phyloP scores from a whole-genome alignment of 2,329 filamentous ascomycete genomes.

The Aureobasidium subglaciale region DNA sequence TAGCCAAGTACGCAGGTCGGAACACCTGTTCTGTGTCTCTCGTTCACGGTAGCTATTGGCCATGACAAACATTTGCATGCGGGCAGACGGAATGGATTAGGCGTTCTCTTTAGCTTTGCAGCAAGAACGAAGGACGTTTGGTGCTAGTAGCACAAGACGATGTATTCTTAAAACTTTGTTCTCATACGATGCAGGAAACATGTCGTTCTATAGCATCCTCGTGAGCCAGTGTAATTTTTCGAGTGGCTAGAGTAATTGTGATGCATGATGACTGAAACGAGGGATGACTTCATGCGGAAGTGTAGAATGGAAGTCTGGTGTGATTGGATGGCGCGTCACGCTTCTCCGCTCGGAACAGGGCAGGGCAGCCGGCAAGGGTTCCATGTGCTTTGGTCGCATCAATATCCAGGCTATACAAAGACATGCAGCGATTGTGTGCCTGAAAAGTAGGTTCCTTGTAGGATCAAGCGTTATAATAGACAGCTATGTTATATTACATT shows the following conservation, averaged over 20 bases:
- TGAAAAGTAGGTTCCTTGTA: not conserved
- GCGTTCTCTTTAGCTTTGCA: not conserved
- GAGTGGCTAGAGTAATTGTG: not conserved
- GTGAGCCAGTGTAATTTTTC: too few species aligned
- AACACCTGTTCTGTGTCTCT: too few species aligned
- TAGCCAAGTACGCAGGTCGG: too few species aligned
- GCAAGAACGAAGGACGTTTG: not conserved
- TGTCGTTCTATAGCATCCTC: too few species aligned
- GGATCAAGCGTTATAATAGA: too few species aligned
- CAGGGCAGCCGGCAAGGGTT: not conserved
- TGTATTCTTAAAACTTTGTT: not conserved
- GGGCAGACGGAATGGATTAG: not conserved
- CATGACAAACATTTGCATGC: not conserved
- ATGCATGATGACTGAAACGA: too few species aligned
- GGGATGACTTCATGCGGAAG: not conserved
- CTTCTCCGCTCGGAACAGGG: not conserved
- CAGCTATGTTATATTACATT: too few species aligned
- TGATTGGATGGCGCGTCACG: not conserved
- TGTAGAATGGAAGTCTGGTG: not conserved
- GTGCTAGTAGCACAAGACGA: constrained; percentile 5
- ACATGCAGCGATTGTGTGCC: not conserved
- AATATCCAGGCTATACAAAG: not conserved
- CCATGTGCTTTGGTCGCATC: not conserved
- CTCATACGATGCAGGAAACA: too few species aligned
- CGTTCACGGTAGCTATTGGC: not conserved